Evolutionary conservation across 371 early-diverging fungal genomes (phyloP), one percentile per base, ranked within the genome.

Genomic region (Saksenaea vasiformis): DNA sequence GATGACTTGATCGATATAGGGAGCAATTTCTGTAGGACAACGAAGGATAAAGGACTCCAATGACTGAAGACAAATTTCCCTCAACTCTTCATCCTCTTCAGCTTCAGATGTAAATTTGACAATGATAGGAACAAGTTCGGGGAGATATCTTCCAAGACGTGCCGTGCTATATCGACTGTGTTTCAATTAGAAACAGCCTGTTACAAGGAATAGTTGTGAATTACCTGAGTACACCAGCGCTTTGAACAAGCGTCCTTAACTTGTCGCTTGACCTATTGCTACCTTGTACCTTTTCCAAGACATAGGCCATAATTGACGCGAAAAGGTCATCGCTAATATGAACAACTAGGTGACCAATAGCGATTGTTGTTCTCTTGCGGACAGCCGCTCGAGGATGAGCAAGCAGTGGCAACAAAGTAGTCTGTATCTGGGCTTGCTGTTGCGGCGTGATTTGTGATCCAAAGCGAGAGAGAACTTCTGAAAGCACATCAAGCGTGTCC

Each of bases 61-160:
- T 5, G 95, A 84, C 72, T 94, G 91, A 26, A 97, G 78, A 58
- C 93, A 92, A 14, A 90, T 86, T 72, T 95, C 95, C 10, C 94
- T 87, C 59, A 93, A 75, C 66, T 95, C 96, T 65, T 93, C 93
- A 64, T 95, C 93, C 31, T 87, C 73, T 15, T 88, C 91, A 36
- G 88, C 77, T 15, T 80, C 70, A 0, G 60, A 26, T 7, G 84
- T 73, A 66, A 84, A 85, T 24, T 79, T 61, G 10, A 90, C 74
- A 39, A 94, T 84, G 14, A 83, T 75, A 3, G 93, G 89, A 4
- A 93, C 69, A n/a, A 93, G 65, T n/a, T 74, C 65, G 1, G 82
- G 65, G 8, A 97, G 68, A 73, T 91, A 84, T 38, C 85, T 85
- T 22, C 90, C 90, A 44, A 93, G 71, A 39, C 90, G 85, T 13